phyloP scores from a whole-genome alignment of 176 grass and related monocot genomes.

The Triticum turgidum region DNA sequence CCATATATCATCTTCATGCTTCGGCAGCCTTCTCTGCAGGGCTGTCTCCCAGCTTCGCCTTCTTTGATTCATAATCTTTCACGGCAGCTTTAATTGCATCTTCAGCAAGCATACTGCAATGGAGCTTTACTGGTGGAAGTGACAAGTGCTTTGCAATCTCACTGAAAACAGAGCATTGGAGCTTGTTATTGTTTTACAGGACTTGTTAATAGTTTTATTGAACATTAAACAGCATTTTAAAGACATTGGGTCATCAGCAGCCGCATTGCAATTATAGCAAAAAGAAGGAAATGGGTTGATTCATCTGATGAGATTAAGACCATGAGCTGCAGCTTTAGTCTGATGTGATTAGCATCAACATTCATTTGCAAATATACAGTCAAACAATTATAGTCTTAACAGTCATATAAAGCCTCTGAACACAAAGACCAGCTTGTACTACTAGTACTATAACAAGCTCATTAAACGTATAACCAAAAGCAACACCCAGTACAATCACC shows the following conservation, averaged over 20 bases:
- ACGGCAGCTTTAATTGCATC: constrained; percentile 98
- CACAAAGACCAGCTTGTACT: neutral
- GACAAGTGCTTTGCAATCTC: constrained; percentile 96
- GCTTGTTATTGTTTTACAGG: neutral
- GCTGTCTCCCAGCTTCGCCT: constrained; percentile 21
- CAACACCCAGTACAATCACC: neutral
- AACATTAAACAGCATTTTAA: neutral
- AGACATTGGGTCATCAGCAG: neutral
- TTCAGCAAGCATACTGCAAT: constrained; percentile 96
- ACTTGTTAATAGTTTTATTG: neutral
- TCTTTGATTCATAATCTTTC: constrained; percentile 95
- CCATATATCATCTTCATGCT: constrained; percentile 18
- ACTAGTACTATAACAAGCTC: neutral
- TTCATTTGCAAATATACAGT: neutral
- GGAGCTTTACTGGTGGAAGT: constrained; percentile 96
- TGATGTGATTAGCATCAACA: neutral
- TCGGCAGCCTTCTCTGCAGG: constrained; percentile 36
- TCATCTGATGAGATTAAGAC: neutral
- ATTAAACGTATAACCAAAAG: neutral
- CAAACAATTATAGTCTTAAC: neutral
- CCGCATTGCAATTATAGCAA: neutral
- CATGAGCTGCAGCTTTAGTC: neutral
- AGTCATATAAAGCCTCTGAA: neutral
- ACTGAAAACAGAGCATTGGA: constrained; percentile 37
- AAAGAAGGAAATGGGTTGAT: neutral